Conservation (phyloP, 495 filamentous ascomycete species). For the Rhizodiscina lignyota region DNA sequence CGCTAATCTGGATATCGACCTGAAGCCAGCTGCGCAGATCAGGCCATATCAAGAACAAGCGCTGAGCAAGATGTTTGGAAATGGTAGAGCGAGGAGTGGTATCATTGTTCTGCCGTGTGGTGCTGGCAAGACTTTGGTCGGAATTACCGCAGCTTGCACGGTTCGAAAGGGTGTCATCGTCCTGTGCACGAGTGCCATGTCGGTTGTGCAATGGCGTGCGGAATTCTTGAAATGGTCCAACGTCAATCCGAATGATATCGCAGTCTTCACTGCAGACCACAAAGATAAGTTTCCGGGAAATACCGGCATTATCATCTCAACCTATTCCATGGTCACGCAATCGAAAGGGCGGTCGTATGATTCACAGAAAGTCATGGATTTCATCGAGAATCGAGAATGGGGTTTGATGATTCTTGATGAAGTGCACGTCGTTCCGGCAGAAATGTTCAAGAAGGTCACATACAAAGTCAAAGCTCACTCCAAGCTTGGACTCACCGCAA, state of each 20-base stretch:
- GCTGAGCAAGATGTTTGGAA: conserved; percentile 97
- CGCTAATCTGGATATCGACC: conserved; percentile 78
- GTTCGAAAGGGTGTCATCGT: conserved; percentile 94
- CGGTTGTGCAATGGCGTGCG: conserved; percentile 88
- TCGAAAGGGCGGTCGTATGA: conserved; percentile 76
- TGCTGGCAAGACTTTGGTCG: conserved; percentile 92
- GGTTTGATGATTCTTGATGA: conserved; percentile 96
- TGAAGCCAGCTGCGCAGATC: conserved; percentile 70
- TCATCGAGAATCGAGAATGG: conserved; percentile 84
- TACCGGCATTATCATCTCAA: conserved; percentile 91
- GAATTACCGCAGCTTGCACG: conserved; percentile 91
- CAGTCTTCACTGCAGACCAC: conserved; percentile 86
- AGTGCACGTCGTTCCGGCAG: conserved; percentile 93
- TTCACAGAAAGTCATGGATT: conserved; percentile 95
- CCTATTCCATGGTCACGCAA: conserved; percentile 95
- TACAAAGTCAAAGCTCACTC: conserved; percentile 82
- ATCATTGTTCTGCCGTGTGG: conserved; percentile 97
- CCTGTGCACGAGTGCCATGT: conserved; percentile 94
- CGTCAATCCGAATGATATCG: conserved; percentile 82
- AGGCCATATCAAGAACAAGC: conserved; percentile 92
- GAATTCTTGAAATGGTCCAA: conserved; percentile 98
- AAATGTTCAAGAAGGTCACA: conserved; percentile 88
- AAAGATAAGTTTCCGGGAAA: conserved; percentile 80
- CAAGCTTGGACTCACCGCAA: conserved; percentile 94
- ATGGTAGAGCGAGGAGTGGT: conserved; percentile 87